Percentiles rank a stretch among this genome's conserved stretches.
Evolutionary conservation across 257 asterid genomes (phyloP).

Genomic region (Solanum infundibuliforme): DNA sequence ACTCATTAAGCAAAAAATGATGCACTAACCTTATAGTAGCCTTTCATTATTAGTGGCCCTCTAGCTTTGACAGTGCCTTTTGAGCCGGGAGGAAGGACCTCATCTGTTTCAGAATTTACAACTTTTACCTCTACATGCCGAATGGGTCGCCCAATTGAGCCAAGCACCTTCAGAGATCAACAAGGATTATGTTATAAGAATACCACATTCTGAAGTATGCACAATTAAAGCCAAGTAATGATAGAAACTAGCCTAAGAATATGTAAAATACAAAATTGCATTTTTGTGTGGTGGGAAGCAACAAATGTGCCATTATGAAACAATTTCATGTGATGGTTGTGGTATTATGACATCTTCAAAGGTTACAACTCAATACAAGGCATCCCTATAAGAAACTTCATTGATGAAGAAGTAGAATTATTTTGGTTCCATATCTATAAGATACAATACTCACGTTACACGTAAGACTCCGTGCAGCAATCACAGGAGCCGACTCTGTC

Average conservation of each 20-base stretch:
- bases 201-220: conserved; percentile 3
- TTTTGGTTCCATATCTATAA: neutral
- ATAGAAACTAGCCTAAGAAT: neutral
- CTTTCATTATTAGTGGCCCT: conserved; percentile 92
- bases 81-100: conserved; percentile 48
- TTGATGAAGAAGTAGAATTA: neutral
- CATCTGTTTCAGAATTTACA: conserved; percentile 69
- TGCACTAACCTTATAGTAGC: conserved; percentile 65
- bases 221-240: neutral
- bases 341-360: neutral
- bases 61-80: conserved; percentile 76
- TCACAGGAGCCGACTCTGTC: conserved; percentile 92
- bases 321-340: neutral
- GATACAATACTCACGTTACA: conserved; percentile 48
- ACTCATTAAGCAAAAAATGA: neutral
- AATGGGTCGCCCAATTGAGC: conserved; percentile 80
- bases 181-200: conserved; percentile 10
- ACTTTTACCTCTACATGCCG: conserved; percentile 58
- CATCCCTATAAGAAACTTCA: neutral
- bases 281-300: neutral
- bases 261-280: neutral
- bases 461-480: conserved; percentile 59
- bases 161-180: conserved; percentile 62
- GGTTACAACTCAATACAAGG: neutral
- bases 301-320: neutral